Base-by-base conservation (phyloP, 2,329 filamentous ascomycete genomes). In the Arthrobotrys sphaeroides region DNA sequence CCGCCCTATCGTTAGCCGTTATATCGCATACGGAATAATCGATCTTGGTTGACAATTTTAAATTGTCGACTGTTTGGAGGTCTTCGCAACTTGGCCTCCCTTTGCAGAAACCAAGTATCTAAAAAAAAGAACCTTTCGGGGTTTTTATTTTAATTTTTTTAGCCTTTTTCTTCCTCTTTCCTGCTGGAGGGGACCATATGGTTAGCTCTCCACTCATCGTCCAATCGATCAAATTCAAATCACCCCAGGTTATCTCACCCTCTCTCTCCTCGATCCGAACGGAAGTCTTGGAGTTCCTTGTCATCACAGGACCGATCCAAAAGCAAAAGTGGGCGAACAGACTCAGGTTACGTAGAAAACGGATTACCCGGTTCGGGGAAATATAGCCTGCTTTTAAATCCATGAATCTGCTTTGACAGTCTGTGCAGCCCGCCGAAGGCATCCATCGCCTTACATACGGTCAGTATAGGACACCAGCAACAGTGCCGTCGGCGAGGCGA, bases 361-460 rank as follows among this genome's bases (percentile, higher is more conserved):
- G 68, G 68, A 51, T 51, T 65, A 73, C 60, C 68, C 42, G 59
- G 68, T 73, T 73, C 68, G 49, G 49, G 59, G 68, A 66, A 66
- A 65, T 73, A 59, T 51, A 65, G 28, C 26, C 68, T 65, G 49
- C 55, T 69, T 36, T 53, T 66, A 55, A 65, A 40, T 62, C 42
- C 61, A 61, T 65, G 49, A 64, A 43, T 65, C 55, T 42, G 13
- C 43, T 51, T 60, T 49, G 12, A 55, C 16, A 24, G 53, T 61
- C 55, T 53, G 53, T 53, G 53, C 53, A 61, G 31, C 53, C 13
- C 10, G 7, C 43, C 24, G 28, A 49, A 5, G 33, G n/a, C 5
- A 53, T 20, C 26, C 24, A 28, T 5, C 16, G 20, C 10, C 13
- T n/a, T n/a, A 0, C 45, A 51, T 22, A 28, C n/a, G 7, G 40